phyloP scores from a whole-genome alignment of 1,284 basidiomycete genomes.

The Ganoderma lucidum region DNA sequence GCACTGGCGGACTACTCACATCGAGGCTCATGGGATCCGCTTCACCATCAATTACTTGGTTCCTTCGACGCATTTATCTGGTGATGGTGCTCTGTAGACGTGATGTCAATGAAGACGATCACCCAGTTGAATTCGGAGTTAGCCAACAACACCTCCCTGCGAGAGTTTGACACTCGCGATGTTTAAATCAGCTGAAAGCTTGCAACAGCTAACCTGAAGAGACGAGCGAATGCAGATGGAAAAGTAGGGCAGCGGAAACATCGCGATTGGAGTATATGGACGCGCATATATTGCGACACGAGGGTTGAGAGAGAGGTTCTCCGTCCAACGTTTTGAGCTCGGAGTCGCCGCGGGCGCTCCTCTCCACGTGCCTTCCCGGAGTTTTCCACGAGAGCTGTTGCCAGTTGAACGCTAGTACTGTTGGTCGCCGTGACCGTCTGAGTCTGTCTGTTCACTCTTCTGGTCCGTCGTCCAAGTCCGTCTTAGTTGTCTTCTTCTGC shows the following conservation, averaged over 20 bases:
- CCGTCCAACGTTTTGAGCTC: too few species aligned
- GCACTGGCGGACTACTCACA: background rate
- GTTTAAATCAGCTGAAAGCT: too few species aligned
- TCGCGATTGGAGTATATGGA: background rate
- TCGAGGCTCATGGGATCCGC: background rate
- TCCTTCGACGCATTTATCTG: background rate
- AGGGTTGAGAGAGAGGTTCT: too few species aligned
- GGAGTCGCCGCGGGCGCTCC: background rate
- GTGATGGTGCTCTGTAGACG: background rate
- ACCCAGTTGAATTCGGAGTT: background rate
- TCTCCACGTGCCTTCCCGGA: conserved; percentile 19
- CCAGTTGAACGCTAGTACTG: too few species aligned
- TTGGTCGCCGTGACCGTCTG: background rate
- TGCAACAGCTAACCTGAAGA: too few species aligned
- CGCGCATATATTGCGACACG: too few species aligned
- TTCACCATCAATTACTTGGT: background rate
- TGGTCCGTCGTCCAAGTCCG: background rate
- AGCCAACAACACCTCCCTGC: too few species aligned
- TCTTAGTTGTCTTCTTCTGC: background rate
- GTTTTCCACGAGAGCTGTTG: conserved; percentile 30
- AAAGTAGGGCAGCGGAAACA: background rate
- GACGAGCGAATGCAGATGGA: too few species aligned
- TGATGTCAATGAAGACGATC: background rate
- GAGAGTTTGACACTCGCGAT: too few species aligned
- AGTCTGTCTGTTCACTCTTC: background rate